Base-by-base conservation (phyloP, 2,329 filamentous ascomycete species). In the Diaporthe sp. region DNA sequence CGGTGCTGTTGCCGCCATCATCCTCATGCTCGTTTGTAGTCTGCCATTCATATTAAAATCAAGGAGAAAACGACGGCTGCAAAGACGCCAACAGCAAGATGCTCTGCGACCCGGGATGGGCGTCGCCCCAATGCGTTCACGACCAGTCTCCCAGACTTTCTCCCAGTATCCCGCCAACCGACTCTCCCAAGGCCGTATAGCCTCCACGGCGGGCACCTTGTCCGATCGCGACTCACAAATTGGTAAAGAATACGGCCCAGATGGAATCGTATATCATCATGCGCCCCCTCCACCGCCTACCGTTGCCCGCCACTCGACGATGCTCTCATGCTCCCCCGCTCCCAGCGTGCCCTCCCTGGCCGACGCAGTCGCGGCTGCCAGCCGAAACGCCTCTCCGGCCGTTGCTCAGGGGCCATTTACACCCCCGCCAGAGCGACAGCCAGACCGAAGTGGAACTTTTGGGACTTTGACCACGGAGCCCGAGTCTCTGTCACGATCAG, bases 41-140 rank as follows among this genome's bases (percentile, higher is more conserved):
- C 77, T 83, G 17, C 83, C 83, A 20, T 82, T 84, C 63, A 78
- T 83, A 74, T 74, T 84, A 61, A 82, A 83, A 37, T 79, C 78
- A 31, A 73, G 80, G 63, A 81, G 82, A 17, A 78, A 79, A 39
- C 61, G 71, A 49, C 76, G 76, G 10, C 31, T 58, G 20, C 77
- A 75, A 39, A 71, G 63, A 28, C 76, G 76, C 34, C 76, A 77
- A 49, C 72, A 76, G 49, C 72, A 72, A 71, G 80, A 79, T 63
- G 75, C 77, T 53, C 79, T 78, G 71, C 76, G 73, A 67, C 75
- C 76, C 70, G 82, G 82, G 75, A 81, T 82, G 79, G 82, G 77
- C 80, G 81, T 77, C 76, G 78, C 77, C 75, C 78, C 44, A 37
- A 75, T 72, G 58, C 75, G 70, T 60, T 42, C 73, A 44, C 73